Conservation (phyloP, 2,329 filamentous ascomycete genomes). For the Phialophora verrucosa region DNA sequence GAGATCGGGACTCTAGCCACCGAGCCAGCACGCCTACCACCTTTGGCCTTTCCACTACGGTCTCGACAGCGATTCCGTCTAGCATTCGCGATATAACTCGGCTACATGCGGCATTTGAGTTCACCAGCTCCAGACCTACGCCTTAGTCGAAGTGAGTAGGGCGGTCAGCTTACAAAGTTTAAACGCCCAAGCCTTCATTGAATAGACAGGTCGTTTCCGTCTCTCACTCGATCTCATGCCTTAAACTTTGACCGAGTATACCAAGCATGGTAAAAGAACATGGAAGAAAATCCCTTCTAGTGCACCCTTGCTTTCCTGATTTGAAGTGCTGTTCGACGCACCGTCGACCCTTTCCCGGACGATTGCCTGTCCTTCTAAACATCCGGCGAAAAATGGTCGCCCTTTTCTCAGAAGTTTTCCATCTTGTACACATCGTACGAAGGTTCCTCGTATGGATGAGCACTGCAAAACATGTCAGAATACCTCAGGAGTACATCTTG, state of each 20-base stretch:
- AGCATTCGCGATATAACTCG: not conserved
- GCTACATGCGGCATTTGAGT: not conserved
- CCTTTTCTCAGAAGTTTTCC: not conserved
- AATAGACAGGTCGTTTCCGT: not conserved
- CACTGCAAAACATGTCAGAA: not conserved
- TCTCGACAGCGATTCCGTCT: not conserved
- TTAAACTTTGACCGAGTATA: too few relatives aligned
- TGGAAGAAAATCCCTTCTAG: too few relatives aligned
- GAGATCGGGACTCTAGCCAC: too few relatives aligned
- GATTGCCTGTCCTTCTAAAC: not conserved
- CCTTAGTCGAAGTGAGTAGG: not conserved
- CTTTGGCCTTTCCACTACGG: not conserved
- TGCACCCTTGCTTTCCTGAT: too few relatives aligned
- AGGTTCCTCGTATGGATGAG: conserved; percentile 10
- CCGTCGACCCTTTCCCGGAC: not conserved
- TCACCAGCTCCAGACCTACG: not conserved
- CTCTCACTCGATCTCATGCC: not conserved
- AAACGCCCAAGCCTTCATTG: not conserved
- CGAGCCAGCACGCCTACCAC: not conserved
- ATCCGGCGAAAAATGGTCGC: not conserved
- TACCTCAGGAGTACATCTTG: not conserved
- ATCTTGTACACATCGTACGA: conserved; percentile 7
- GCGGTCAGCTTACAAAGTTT: not conserved
- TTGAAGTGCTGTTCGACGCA: too few relatives aligned
- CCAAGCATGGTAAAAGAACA: too few relatives aligned